Base-by-base conservation (phyloP, 2,329 filamentous ascomycete genomes). In the Aspergillus uvarum region DNA sequence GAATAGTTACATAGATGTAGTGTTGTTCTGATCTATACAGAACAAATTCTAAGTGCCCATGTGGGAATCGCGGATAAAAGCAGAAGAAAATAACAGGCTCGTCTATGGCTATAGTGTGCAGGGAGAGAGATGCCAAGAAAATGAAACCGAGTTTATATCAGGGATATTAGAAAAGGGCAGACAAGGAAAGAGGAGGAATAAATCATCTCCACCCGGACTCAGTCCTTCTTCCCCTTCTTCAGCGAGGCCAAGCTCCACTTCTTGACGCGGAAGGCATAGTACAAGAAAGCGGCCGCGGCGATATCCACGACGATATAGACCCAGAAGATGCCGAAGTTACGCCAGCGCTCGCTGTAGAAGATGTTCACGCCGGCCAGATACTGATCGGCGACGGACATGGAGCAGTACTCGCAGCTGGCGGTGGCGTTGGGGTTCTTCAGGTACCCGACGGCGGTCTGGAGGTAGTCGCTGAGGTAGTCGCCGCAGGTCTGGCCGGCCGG, bases 301-400 rank as follows among this genome's bases (percentile, higher is more conserved):
- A 86, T 70, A 68, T 88, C 87, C 68, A 87, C 85, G 5, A 76
- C 68, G 54, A 87, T 79, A 61, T 83, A 89, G 0, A 77, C 81
- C 79, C 83, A 87, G 51, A 87, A 73, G 29, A 89, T 73, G 0
- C 86, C 88, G 69, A 89, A 88, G 71, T 91, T 88, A 60, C 87
- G 81, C 87, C 88, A 91, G 12, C 86, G 77, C 14, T 89, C 76
- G 8, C 59, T 68, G 68, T 87, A 90, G 57, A 79, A 66, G 26
- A 83, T 81, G 29, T 76, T 74, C 47, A 84, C 79, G 0, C 59
- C 0, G 0, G 76, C 65, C 47, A 79, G 67, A 59, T 76, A 80
- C 52, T 80, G 69, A 61, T 79, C 74, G 0, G 72, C 74, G 44
- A 71, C 66, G 3, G 64, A 59, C 29, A 77, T 49, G 1, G 75